Conservation (phyloP, 257 asterid species). For the Scutellaria baicalensis region DNA sequence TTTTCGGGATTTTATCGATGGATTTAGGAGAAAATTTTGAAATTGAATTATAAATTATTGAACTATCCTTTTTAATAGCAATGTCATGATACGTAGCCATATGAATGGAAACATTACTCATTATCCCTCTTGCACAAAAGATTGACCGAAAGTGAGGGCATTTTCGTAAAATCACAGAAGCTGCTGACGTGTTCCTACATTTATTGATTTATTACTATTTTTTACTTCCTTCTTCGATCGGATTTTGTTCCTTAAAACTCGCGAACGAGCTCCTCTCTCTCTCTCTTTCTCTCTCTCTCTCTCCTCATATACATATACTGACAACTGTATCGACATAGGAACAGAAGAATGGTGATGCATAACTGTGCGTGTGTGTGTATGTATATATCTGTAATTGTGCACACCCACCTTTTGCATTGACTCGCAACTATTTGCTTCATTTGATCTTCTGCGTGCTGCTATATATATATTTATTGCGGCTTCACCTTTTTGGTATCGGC, state of each 20-base stretch:
- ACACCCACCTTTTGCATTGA: slow-evolving; percentile 13
- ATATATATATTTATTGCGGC: not conserved
- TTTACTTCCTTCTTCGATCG: not conserved
- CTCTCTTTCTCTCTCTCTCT: slow-evolving; percentile 5
- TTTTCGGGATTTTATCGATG: too few relatives aligned
- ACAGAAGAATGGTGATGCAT: not conserved
- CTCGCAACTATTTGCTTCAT: slow-evolving; percentile 7
- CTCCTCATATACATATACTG: not conserved
- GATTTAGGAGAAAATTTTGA: not conserved
- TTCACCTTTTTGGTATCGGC: not conserved
- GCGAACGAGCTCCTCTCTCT: not conserved
- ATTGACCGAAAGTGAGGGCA: slow-evolving; percentile 52
- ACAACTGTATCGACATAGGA: not conserved
- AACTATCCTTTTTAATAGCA: not conserved
- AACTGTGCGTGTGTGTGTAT: not conserved
- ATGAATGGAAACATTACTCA: slow-evolving; percentile 22
- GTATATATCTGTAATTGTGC: not conserved
- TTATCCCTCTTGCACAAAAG: slow-evolving; percentile 18
- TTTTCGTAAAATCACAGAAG: slow-evolving; percentile 12
- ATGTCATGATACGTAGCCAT: slow-evolving; percentile 6
- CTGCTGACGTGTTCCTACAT: not conserved
- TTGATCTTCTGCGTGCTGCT: not conserved
- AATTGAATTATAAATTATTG: not conserved
- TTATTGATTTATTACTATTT: not conserved
- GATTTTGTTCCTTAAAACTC: slow-evolving; percentile 26